Evolutionary conservation across 2,329 filamentous ascomycete genomes (phyloP).

Genomic region (Zymoseptoria ardabiliae): DNA sequence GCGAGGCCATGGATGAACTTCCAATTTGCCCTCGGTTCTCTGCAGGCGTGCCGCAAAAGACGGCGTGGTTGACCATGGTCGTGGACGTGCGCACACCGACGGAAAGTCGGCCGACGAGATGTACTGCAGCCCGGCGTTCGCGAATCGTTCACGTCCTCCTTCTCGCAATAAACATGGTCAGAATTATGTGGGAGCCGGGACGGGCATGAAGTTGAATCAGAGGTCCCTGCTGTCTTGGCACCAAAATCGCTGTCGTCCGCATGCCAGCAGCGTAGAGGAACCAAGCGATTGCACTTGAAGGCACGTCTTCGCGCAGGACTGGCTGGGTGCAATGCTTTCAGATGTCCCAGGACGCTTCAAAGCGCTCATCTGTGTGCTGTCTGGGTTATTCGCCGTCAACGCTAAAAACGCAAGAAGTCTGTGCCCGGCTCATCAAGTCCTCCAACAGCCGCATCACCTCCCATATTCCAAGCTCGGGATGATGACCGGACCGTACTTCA

Average conservation of each 20-base stretch:
- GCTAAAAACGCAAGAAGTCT: not conserved
- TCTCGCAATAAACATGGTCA: no score
- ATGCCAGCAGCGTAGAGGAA: no score
- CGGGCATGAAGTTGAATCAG: no score
- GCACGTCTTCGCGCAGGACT: no score
- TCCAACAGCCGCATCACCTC: slow-evolving; percentile 25
- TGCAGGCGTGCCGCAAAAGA: not conserved
- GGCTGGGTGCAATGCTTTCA: no score
- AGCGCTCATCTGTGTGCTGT: not conserved
- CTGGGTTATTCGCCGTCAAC: not conserved
- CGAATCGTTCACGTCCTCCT: no score
- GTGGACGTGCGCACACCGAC: not conserved
- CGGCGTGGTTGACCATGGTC: not conserved
- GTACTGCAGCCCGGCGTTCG: no score
- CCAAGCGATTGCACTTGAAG: no score
- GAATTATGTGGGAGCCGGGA: no score
- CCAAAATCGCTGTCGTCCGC: no score
- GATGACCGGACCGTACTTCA: slow-evolving; percentile 96
- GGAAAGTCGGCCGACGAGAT: not conserved
- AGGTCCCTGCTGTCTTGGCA: no score
- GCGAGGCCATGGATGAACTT: not conserved
- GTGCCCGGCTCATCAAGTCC: not conserved
- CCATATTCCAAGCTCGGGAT: slow-evolving; percentile 61
- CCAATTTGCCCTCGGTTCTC: no score
- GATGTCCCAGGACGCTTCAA: not conserved